Evolutionary conservation across 495 filamentous ascomycete species (phyloP), one percentile per base, ranked within the genome.

Genomic region (Lichina pygmaea): DNA sequence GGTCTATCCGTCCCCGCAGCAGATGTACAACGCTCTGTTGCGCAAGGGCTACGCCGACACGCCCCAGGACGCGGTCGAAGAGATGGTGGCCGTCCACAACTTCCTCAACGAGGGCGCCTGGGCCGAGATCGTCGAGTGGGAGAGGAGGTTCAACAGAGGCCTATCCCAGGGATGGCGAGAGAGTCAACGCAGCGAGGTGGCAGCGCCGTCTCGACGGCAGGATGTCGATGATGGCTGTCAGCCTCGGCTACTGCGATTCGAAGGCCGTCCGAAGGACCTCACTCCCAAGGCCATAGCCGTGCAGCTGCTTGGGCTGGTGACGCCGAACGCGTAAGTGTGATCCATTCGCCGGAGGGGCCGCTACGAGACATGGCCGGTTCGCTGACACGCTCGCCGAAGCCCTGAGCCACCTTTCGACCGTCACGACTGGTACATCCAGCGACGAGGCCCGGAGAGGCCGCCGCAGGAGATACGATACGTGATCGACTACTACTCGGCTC

Each of bases 11-110:
- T 93, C 84, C 0, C 86, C 91, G 8, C 91, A 95, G 62, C 89
- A 95, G 58, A 95, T 95, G 89, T 95, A 94, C 63, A 99, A 95
- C 55, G 89, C 91, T 0, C 76, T 95, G 66, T 61, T 92, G 45
- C 77, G 91, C 44, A 95, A 99, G 59, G 89, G 89, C 15, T 83
- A 93, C 60, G 86, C 81, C 0, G 85, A 94, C 54, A 93, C 86
- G 0, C 84, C 89, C 41, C 72, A 79, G 47, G 85, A 86, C 45
- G 83, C 82, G 0, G 86, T 97, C n/a, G 84, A 93, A 60, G 72
- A 73, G 45, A 97, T 97, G 89, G 91, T 95, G 41, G 78, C 81
- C 3, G 80, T 97, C 34, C 89, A 97, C 62, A 97, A 97, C 57
- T 95, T 93, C 53, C 54, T 97, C 55, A 97, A 97, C 55, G 89